Base-by-base conservation (phyloP, 2,329 filamentous ascomycete species). In the Phialophora macrospora region DNA sequence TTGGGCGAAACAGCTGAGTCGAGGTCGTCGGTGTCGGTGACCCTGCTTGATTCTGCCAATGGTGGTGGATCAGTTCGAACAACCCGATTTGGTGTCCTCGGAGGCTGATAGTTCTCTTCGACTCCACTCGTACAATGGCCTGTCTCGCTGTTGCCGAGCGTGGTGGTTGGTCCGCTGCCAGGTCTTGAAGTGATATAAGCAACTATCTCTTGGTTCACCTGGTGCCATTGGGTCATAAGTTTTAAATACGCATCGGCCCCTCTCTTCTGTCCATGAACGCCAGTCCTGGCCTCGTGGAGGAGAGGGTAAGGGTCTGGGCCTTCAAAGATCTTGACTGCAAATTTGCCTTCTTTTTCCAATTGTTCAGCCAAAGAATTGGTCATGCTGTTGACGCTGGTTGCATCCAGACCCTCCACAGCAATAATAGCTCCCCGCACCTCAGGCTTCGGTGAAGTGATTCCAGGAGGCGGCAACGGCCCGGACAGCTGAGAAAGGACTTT, bases 321-420 rank as follows among this genome's bases (percentile, higher is more conserved):
- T 34, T 84, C 79, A 41, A 84, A 80, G 4, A 84, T 74, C 17
- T 78, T 80, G 44, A 86, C 80, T 14, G 76, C 72, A 67, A 84
- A 83, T 57, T 84, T 84, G 5, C 79, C 81, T 67, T 84, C 83
- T 46, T 82, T 84, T 55, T 77, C 77, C 54, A 89, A 76, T 49
- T 79, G 80, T 64, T 79, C 81, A 64, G 80, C 82, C 73, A 96
- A 80, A 71, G 88, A 89, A 38, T 83, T 81, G 62, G 90, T 84
- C 22, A 97, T 85, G 20, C 85, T 84, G 2, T 83, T 79, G 3
- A 91, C 88, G 3, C 91, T 85, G 9, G 85, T 82, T 1, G 80
- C 76, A 64, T 89, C 85, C 20, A 89, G 83, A 0, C 93, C 93
- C 77, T 98, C 94, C 30, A 98, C 81, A 0, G 91, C 90, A 68